Conservation (phyloP, 2,329 filamentous ascomycete genomes). For the Aureobasidium sp. region DNA sequence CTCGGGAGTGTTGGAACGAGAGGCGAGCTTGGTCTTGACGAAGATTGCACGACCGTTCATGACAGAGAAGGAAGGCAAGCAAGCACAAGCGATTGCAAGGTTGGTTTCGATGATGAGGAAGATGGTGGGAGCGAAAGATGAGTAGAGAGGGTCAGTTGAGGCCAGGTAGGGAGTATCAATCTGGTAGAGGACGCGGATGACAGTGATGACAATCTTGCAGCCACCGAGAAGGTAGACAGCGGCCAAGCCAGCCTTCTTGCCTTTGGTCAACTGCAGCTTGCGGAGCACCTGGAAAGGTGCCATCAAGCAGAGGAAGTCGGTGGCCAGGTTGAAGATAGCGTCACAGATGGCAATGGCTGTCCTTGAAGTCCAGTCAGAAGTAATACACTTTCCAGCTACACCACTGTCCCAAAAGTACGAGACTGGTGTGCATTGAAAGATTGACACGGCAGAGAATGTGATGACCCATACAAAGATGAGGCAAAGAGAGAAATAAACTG, state of each 20-base stretch:
- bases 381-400: conserved; percentile 29
- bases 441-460: conserved; percentile 26
- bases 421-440: conserved; percentile 35
- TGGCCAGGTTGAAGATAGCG: conserved; percentile 26
- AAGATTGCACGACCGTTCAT: neutral
- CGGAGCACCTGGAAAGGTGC: conserved; percentile 27
- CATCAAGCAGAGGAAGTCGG: conserved; percentile 27
- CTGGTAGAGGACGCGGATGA: conserved; percentile 1
- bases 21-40: neutral
- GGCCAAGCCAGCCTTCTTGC: conserved; percentile 26
- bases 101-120: conserved; percentile 3
- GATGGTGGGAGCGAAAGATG: neutral
- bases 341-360: conserved; percentile 35
- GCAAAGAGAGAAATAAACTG: conserved; percentile 22
- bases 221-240: conserved; percentile 27
- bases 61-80: conserved; percentile 1
- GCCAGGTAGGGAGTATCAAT: neutral
- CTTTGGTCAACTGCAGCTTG: conserved; percentile 23
- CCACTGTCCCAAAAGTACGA: conserved; percentile 32
- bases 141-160: neutral
- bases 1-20: neutral
- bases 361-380: conserved; percentile 16
- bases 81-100: conserved; percentile 2
- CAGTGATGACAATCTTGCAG: conserved; percentile 17
- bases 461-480: conserved; percentile 25